Base-by-base conservation (phyloP, 805 yeast genomes). In the Starmerella davenportii region DNA sequence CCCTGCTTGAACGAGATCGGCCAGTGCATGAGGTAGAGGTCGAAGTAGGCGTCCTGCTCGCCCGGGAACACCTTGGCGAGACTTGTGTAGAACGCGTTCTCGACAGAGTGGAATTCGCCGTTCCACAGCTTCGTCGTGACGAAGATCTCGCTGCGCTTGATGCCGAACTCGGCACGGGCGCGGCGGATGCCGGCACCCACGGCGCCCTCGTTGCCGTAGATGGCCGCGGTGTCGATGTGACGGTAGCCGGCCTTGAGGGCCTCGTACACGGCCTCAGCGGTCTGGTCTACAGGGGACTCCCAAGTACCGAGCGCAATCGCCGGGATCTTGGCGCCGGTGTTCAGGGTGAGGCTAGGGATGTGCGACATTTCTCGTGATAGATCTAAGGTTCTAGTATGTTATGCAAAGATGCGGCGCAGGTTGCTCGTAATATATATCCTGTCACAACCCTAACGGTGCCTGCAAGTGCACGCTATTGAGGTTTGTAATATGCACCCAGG, bases 151-250 rank as follows among this genome's bases (percentile, higher is more conserved):
- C 59, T 58, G 53, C 79, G 51, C 56, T 60, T 54, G 24, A 61
- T 48, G 25, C 58, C 65, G 18, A 61, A 48, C 39, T 46, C 49
- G 25, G 24, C 29, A 5, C 42, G 32, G 21, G 39, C 50, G 37
- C 39, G 36, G 14, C 34, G 28, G 38, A 76, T 68, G 29, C 61
- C 61, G 38, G 64, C 62, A 24, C 92, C 84, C 13, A 76, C 76
- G 45, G 68, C 73, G 15, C 56, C 62, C 55, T 80, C 93, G 52
- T 75, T 76, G 2, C 69, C 69, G 54, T 79, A 79, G 43, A 66
- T 64, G 53, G 70, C 70, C 2, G 90, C 90, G 8, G 84, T 72
- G 55, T 79, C 92, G 47, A 79, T 74, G 53, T 74, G 81, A 44
- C 75, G 66, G 55, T 75, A 74, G 9, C 85, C 85, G 7, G 64